These are phyloP conservation scores for Neoarthrinium moseri DNA, from an alignment of 2,329 filamentous ascomycete genomes.

Conservation along the genomic window DNA sequence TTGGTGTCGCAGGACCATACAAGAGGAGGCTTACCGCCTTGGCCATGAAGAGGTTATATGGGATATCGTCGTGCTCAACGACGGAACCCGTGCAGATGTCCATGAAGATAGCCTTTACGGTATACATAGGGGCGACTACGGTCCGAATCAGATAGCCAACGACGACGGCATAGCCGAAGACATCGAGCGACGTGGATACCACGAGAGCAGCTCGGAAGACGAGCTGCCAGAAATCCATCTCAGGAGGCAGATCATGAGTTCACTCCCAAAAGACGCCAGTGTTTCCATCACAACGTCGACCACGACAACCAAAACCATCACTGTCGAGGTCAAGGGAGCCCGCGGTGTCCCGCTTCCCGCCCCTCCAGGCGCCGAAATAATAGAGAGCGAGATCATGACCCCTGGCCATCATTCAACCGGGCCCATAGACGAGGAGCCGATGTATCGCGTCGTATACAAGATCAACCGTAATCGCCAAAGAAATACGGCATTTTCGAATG, in stretches of 20 bases:
- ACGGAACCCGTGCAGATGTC: constrained; percentile 58
- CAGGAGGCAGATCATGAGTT: constrained; percentile 52
- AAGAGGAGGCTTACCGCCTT: constrained; percentile 46
- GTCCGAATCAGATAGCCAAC: constrained; percentile 17
- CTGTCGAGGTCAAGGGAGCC: constrained; percentile 59
- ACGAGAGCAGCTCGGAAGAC: constrained; percentile 35
- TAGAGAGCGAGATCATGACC: constrained; percentile 41
- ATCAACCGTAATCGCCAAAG: constrained; percentile 52
- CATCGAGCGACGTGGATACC: constrained; percentile 31
- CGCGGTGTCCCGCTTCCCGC: constrained; percentile 50
- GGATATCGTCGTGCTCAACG: constrained; percentile 64
- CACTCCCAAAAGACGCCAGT: constrained; percentile 54
- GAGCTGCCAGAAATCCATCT: constrained; percentile 45
- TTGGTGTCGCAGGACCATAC: constrained; percentile 49
- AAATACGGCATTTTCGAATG: constrained; percentile 34
- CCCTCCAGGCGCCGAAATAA: constrained; percentile 57
- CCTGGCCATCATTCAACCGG: constrained; percentile 16
- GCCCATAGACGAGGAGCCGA: constrained; percentile 26
- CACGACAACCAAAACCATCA: constrained; percentile 61
- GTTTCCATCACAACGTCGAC: constrained; percentile 61
- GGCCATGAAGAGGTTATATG: constrained; percentile 59
- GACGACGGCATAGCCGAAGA: constrained; percentile 30
- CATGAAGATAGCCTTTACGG: constrained; percentile 36
- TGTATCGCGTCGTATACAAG: constrained; percentile 59
- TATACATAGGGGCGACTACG: constrained; percentile 24